Evolutionary conservation across 768 basidiomycete genomes (phyloP).

Genomic region (Pleurotus djamor): DNA sequence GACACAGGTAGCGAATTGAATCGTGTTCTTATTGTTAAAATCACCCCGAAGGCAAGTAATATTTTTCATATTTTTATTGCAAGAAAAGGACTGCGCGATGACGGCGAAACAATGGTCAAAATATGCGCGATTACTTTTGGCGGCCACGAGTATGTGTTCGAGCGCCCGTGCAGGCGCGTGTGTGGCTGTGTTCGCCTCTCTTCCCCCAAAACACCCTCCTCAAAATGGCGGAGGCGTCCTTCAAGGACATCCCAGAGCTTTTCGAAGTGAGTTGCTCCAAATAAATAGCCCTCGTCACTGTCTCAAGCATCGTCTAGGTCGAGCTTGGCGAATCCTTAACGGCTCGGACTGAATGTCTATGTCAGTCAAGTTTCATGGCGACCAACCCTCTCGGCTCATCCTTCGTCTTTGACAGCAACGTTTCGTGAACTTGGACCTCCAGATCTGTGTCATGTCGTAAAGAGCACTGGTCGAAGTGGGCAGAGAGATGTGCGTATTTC

Average conservation of each 20-base stretch:
- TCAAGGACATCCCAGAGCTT: conserved; percentile 95
- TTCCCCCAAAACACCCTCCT: background rate
- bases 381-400: conserved; percentile 14
- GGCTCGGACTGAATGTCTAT: conserved; percentile 88
- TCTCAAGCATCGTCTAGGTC: conserved; percentile 40
- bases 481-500: conserved; percentile 71
- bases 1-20: too few relatives aligned
- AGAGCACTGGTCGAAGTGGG: conserved; percentile 80
- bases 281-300: background rate
- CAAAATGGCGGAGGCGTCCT: conserved; percentile 64
- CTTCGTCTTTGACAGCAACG: conserved; percentile 54
- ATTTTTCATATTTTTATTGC: too few relatives aligned
- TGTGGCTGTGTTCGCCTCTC: background rate
- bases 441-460: conserved; percentile 94
- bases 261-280: conserved; percentile 68
- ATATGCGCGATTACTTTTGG: too few relatives aligned
- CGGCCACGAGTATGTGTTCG: too few relatives aligned
- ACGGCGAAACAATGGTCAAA: too few relatives aligned
- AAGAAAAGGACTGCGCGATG: too few relatives aligned
- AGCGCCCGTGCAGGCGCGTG: too few relatives aligned
- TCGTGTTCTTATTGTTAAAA: too few relatives aligned
- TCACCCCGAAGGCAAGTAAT: too few relatives aligned
- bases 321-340: conserved; percentile 89
- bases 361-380: conserved; percentile 43
- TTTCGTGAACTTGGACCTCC: conserved; percentile 98